phyloP scores from a whole-genome alignment of 768 basidiomycete species.

The Panaeolus papilionaceus region DNA sequence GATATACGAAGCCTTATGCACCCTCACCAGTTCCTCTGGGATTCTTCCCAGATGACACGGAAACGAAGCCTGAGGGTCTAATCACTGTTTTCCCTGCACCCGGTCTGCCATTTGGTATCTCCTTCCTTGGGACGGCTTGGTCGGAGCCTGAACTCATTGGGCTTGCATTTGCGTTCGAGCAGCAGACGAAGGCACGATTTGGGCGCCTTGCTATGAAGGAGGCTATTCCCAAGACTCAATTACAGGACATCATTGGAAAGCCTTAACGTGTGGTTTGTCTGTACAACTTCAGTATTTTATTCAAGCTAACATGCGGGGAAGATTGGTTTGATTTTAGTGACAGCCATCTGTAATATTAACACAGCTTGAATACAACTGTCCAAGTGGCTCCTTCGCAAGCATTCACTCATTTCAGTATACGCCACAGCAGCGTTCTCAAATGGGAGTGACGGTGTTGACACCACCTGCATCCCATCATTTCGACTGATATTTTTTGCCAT shows the following conservation, averaged over 20 bases:
- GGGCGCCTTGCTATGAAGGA: constrained; percentile 53
- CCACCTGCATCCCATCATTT: too few species aligned
- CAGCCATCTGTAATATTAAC: too few species aligned
- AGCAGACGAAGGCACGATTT: constrained; percentile 60
- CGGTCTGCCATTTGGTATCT: constrained; percentile 65
- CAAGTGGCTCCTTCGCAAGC: too few species aligned
- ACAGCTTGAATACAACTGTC: too few species aligned
- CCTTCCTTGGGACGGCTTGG: constrained; percentile 67
- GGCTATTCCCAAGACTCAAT: constrained; percentile 62
- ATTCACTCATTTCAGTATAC: too few species aligned
- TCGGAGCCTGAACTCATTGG: constrained; percentile 64
- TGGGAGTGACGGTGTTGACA: too few species aligned
- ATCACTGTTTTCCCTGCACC: constrained; percentile 55
- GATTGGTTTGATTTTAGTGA: too few species aligned
- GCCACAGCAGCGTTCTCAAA: too few species aligned
- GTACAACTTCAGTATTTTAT: too few species aligned
- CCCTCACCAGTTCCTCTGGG: constrained; percentile 59
- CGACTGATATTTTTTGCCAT: too few species aligned
- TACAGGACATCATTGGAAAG: background rate
- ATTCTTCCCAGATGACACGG: constrained; percentile 56
- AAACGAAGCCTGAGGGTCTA: constrained; percentile 44
- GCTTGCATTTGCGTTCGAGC: constrained; percentile 70
- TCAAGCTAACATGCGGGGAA: too few species aligned
- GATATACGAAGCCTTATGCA: background rate
- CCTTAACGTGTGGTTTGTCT: too few species aligned